These are phyloP conservation scores for Acanthamoeba sp. DNA, from an alignment of 208 protist genomes.

Conservation along the genomic window DNA sequence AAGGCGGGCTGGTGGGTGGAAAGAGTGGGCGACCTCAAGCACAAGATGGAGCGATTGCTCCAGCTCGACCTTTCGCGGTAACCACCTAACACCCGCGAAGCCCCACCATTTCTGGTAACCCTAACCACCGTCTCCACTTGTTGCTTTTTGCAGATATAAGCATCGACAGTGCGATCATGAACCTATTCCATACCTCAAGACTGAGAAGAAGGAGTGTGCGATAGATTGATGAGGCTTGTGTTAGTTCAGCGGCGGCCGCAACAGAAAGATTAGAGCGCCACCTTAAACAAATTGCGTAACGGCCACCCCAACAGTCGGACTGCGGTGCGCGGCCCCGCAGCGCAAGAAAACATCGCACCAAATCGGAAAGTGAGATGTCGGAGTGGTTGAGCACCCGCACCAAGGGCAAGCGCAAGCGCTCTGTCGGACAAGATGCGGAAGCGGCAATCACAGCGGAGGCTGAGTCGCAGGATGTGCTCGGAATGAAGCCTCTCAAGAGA, in stretches of 20 bases:
- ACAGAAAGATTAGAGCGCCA: too few species aligned
- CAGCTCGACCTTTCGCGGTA: conserved; percentile 43
- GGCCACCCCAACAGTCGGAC: background rate
- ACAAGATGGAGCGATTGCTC: conserved; percentile 62
- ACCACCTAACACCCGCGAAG: too few species aligned
- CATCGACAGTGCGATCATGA: conserved; percentile 36
- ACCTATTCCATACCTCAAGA: conserved; percentile 34
- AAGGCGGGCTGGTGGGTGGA: conserved; percentile 67
- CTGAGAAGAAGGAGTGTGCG: conserved; percentile 16
- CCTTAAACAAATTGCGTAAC: background rate
- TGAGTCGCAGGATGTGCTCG: background rate
- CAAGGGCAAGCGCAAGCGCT: background rate
- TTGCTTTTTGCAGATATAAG: conserved; percentile 52
- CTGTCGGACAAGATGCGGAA: background rate
- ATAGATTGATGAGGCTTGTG: background rate
- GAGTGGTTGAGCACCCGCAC: background rate
- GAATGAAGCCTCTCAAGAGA: background rate
- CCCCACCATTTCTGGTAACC: too few species aligned
- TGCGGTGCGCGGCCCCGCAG: too few species aligned
- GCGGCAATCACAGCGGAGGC: background rate
- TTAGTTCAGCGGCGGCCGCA: too few species aligned
- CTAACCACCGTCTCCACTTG: too few species aligned
- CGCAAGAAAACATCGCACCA: too few species aligned
- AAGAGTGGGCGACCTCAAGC: conserved; percentile 61
- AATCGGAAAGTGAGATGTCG: background rate